Percentiles rank a stretch among this genome's conserved stretches.
These are phyloP conservation scores for Pleurotus platypus DNA, from an alignment of 768 basidiomycete genomes.

Conservation along the genomic window DNA sequence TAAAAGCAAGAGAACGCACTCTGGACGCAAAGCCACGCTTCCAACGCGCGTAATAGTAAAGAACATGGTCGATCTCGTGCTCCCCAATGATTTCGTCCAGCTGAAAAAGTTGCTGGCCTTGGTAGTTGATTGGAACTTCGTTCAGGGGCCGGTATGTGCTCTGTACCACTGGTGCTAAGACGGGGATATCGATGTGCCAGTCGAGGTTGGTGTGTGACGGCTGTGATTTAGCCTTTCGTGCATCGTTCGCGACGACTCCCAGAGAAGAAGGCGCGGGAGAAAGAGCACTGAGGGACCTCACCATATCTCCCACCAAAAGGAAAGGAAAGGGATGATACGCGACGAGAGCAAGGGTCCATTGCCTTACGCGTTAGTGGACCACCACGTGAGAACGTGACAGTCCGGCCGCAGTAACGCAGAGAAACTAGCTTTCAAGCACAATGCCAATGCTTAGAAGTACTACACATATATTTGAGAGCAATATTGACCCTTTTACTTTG, in stretches of 20 bases:
- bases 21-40: slow-evolving; percentile 54
- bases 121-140: neutral
- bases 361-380: no score
- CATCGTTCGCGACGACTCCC: neutral
- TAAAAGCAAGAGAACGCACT: slow-evolving; percentile 31
- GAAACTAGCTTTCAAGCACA: no score
- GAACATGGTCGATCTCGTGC: slow-evolving; percentile 29
- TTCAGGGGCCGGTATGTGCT: neutral
- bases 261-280: neutral
- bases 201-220: neutral
- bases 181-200: neutral
- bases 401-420: no score
- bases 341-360: no score
- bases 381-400: no score
- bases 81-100: slow-evolving; percentile 59
- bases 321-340: no score
- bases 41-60: slow-evolving; percentile 61
- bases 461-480: no score
- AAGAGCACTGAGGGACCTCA: neutral
- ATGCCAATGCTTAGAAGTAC: no score
- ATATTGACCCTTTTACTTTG: no score
- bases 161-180: neutral
- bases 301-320: no score
- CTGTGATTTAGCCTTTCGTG: neutral
- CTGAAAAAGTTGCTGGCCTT: slow-evolving; percentile 10